Evolutionary conservation across 1,284 basidiomycete genomes (phyloP), one percentile per base, ranked within the genome.

Genomic region (Papiliotrema fonsecae): DNA sequence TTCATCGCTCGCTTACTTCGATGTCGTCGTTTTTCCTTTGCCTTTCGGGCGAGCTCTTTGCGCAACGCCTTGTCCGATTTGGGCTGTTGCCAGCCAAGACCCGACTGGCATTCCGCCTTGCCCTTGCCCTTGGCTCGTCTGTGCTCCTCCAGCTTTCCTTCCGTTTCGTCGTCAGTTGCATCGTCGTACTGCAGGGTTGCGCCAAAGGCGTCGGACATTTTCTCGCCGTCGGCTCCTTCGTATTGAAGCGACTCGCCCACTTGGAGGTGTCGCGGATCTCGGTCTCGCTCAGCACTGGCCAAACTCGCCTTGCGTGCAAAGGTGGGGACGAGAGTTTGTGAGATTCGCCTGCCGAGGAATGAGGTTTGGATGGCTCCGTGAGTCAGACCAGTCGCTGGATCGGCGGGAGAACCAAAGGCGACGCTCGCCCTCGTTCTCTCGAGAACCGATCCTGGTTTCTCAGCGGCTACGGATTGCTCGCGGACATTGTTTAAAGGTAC

Each of bases 271-370:
- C 11, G 28, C 10, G 61, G 58, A 39, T 61, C 52, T 25, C 45
- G 50, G 37, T 60, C 58, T 30, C 26, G 32, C 28, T 45, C 46
- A 4, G 60, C 62, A 2, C 36, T 26, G 0, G 57, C 53, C 31
- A 62, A 35, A 36, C 56, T 61, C 7, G 52, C 54, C 36, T 62
- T 63, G 14, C 61, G 36, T 11, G 56, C 48, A 46, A 55, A 63
- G 11, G 57, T 50, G 3, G 63, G 63, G 10, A 60, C 53, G 32
- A 65, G 37, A 1, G 51, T 36, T 26, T 54, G 48, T 0, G 60
- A 58, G 25, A 60, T 42, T 32, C 47, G 47, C 9, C 57, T 35
- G 19, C 62, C 60, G 16, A 54, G 45, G 40, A 58, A 56, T 4
- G 60, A 56, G 13, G 55, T 49, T 35, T 62, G 62, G 39, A 27